Conservation (phyloP, 768 basidiomycete genomes). For the Suillus occidentalis region DNA sequence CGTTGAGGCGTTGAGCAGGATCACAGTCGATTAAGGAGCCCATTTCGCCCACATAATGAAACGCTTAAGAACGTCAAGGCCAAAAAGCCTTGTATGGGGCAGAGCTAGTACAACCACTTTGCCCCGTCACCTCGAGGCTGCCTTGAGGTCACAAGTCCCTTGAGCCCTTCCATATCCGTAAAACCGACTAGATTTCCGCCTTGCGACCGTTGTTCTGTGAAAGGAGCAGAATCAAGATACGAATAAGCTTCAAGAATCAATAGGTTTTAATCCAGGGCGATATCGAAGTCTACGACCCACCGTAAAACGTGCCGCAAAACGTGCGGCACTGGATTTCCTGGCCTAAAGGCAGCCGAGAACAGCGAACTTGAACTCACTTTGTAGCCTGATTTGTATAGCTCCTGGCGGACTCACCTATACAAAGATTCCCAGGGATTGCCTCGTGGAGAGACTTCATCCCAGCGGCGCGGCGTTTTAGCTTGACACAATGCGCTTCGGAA, state of each 20-base stretch:
- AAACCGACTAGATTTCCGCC: conserved; percentile 24
- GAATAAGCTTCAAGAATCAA: conserved; percentile 1
- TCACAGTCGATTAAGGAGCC: conserved; percentile 10
- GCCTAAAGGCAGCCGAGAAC: neutral
- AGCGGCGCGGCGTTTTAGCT: conserved; percentile 5
- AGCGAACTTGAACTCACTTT: neutral
- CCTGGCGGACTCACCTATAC: neutral
- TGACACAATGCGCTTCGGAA: conserved; percentile 1
- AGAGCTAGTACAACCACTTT: conserved; percentile 29
- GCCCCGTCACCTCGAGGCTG: conserved; percentile 41
- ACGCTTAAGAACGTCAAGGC: conserved; percentile 33
- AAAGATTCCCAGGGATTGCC: conserved; percentile 2
- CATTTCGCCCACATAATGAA: conserved; percentile 9
- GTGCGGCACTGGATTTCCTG: neutral
- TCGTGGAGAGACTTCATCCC: conserved; percentile 6
- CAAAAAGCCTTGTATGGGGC: conserved; percentile 17
- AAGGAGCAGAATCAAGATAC: conserved; percentile 1
- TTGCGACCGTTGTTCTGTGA: conserved; percentile 10
- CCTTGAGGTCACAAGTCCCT: conserved; percentile 34
- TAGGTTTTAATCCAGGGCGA: neutral
- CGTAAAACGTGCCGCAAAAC: neutral
- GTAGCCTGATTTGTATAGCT: neutral
- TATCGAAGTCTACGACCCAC: neutral
- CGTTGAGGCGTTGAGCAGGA: conserved; percentile 19
- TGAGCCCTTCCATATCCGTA: conserved; percentile 25